A percentile compares a stretch with the other conserved stretches of the same genome.
Evolutionary conservation across 257 asterid genomes (phyloP).

Genomic region (Linderniella brevidens): DNA sequence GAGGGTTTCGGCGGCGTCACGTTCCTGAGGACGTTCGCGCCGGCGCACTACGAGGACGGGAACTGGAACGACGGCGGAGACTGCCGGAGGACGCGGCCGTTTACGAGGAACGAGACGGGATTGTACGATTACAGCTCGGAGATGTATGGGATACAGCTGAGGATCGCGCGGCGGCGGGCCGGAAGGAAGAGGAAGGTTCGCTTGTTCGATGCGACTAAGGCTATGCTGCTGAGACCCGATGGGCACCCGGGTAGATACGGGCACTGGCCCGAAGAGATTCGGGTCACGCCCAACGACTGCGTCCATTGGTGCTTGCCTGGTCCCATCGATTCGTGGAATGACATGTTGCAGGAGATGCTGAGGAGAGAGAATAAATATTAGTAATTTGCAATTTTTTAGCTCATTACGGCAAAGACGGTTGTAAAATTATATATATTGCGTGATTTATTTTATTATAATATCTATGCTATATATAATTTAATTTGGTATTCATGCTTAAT

Average conservation of each 20-base stretch:
- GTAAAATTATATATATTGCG: too few species aligned
- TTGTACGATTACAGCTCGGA: conserved; percentile 12
- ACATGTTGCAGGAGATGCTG: too few species aligned
- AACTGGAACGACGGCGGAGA: conserved; percentile 62
- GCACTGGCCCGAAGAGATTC: conserved; percentile 8
- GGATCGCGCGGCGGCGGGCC: conserved; percentile 11
- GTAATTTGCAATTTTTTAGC: too few species aligned
- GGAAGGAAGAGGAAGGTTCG: conserved; percentile 12
- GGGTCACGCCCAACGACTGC: conserved; percentile 31
- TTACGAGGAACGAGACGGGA: conserved; percentile 23
- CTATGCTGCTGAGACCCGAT: conserved; percentile 57
- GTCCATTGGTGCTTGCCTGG: conserved; percentile 24
- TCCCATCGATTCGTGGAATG: conserved; percentile 15
- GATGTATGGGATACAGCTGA: conserved; percentile 29
- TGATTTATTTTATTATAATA: too few species aligned
- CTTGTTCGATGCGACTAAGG: conserved; percentile 34
- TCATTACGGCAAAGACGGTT: too few species aligned
- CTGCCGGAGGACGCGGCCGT: conserved; percentile 53
- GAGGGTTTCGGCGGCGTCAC: conserved; percentile 15
- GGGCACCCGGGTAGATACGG: conserved; percentile 74
- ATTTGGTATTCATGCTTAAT: too few species aligned
- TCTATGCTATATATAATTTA: too few species aligned
- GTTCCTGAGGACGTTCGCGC: conserved; percentile 41
- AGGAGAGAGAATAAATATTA: too few species aligned
- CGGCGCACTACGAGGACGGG: conserved; percentile 68